Base-by-base conservation (phyloP, 768 basidiomycete genomes). In the Panaeolus papilionaceus region DNA sequence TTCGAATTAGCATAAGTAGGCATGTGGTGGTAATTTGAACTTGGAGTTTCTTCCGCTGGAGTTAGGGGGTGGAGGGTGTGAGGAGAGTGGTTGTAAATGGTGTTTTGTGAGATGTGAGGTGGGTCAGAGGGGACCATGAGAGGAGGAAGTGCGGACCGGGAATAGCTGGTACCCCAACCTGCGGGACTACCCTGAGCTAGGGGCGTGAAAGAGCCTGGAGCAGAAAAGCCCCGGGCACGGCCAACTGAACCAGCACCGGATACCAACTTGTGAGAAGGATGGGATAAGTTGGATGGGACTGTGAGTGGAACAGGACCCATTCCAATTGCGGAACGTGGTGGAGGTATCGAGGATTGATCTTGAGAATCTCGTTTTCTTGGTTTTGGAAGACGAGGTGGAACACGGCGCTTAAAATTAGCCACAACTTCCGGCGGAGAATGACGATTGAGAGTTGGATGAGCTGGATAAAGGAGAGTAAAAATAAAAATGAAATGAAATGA, bases 361-460 rank as follows among this genome's bases (percentile, higher is more conserved):
- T 90, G 88, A 2, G 83, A 77, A 68, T 94, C 91, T 70, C 92
- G 91, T 77, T 95, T 95, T 71, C 92, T 82, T 11, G 92, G 92
- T 74, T 95, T 95, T 40, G 94, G 94, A 12, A 94, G 87, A 75
- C 95, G 94, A 38, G 95, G 95, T 18, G 95, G 95, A 4, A 98
- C 95, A 72, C 95, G 92, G 68, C 95, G 93, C 80, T 97, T 97
- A 83, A 96, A 97, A 79, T 94, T 94, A 66, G 95, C 91, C 64
- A 97, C 93, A 64, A 96, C 92, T 69, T 94, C 95, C 65, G 93
- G 87, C 2, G 93, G 90, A 0, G 95, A 98, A 77, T 94, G 91
- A 65, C 95, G 90, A 79, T 93, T 94, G 74, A 98, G 88, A 42
- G 93, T 95, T 7, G 94, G 94, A 72, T 98, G 95, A 5, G 95